phyloP scores from a whole-genome alignment of 2,329 filamentous ascomycete species.

The Penicillium griseofulvum region DNA sequence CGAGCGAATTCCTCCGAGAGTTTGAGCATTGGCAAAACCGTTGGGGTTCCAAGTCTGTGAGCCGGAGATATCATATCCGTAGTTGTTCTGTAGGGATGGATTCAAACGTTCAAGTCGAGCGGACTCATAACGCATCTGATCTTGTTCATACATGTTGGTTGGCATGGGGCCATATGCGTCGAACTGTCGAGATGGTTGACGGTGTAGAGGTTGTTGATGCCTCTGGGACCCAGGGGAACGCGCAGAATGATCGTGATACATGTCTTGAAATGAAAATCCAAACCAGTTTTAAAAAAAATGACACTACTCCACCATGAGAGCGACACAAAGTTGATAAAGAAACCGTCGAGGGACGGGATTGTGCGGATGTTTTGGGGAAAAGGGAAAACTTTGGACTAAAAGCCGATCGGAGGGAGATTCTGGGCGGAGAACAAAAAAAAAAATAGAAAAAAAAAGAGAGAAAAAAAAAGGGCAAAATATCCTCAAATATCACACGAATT shows the following conservation, averaged over 20 bases:
- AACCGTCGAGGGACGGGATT: conserved; percentile 13
- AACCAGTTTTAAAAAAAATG: conserved; percentile 12
- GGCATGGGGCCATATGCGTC: conserved; percentile 69
- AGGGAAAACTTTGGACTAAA: conserved; percentile 13
- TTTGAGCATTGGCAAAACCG: conserved; percentile 64
- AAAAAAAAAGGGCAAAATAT: conserved; percentile 15
- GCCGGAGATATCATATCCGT: conserved; percentile 66
- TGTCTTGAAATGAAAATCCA: conserved; percentile 42
- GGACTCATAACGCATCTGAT: conserved; percentile 59
- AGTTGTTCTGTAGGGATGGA: conserved; percentile 57
- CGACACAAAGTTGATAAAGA: conserved; percentile 13
- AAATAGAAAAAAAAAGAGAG: conserved; percentile 13
- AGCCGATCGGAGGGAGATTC: conserved; percentile 14
- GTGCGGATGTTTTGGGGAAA: conserved; percentile 7
- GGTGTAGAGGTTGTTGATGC: conserved; percentile 62
- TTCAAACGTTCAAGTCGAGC: conserved; percentile 57
- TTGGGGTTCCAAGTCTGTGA: conserved; percentile 78
- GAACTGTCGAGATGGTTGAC: conserved; percentile 73
- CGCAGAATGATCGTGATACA: conserved; percentile 66
- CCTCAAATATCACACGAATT: conserved; percentile 13
- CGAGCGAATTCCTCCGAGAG: conserved; percentile 62
- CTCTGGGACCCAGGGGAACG: conserved; percentile 74
- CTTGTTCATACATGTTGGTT: conserved; percentile 66
- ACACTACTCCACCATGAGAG: conserved; percentile 35
- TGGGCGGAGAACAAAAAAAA: conserved; percentile 12